phyloP scores from a whole-genome alignment of 2,329 filamentous ascomycete genomes.

The Botrytis medusae region DNA sequence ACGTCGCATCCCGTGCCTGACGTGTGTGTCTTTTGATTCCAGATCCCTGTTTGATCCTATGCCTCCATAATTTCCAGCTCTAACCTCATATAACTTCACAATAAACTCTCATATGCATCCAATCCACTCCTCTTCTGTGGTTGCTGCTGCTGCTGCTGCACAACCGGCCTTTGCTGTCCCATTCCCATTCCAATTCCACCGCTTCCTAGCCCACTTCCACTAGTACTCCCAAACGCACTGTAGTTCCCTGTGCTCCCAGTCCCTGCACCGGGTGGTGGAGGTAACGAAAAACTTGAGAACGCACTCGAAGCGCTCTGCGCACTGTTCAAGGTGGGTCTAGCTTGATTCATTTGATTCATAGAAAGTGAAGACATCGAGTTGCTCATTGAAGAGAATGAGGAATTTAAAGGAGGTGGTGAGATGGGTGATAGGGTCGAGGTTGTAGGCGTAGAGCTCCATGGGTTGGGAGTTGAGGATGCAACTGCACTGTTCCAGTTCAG shows the following conservation, averaged over 20 bases:
- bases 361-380: constrained; percentile 51
- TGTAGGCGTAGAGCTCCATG: constrained; percentile 46
- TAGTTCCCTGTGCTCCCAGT: constrained; percentile 17
- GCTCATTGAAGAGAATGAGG: constrained; percentile 40
- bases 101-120: constrained; percentile 57
- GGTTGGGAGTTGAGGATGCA: constrained; percentile 44
- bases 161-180: constrained; percentile 22
- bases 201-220: constrained; percentile 28
- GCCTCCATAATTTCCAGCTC: background rate
- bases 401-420: background rate
- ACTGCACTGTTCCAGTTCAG: constrained; percentile 53
- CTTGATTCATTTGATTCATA: constrained; percentile 43
- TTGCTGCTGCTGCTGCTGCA: constrained; percentile 28
- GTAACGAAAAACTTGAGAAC: constrained; percentile 38
- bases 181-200: constrained; percentile 22
- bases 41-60: background rate
- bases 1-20: background rate
- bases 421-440: constrained; percentile 27
- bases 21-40: background rate
- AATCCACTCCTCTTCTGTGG: constrained; percentile 46
- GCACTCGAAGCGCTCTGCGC: constrained; percentile 47
- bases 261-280: constrained; percentile 32
- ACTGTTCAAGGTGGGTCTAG: constrained; percentile 42
- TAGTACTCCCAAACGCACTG: constrained; percentile 32
- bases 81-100: constrained; percentile 40